Evolutionary conservation across 805 yeast species (phyloP).

Genomic region (Diddensiella transvaalensis): DNA sequence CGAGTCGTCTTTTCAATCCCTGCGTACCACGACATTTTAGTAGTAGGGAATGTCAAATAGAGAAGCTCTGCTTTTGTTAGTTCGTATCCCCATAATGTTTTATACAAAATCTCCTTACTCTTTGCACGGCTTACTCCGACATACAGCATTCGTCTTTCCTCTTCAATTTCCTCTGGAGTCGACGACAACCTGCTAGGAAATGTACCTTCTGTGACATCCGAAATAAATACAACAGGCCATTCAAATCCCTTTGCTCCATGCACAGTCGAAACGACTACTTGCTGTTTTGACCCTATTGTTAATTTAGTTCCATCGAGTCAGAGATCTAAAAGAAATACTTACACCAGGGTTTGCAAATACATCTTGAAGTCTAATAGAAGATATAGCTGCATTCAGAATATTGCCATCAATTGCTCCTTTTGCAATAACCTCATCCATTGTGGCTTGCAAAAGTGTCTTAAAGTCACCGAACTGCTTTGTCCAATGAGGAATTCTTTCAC

Average conservation of each 20-base stretch:
- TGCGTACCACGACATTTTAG: too few relatives aligned
- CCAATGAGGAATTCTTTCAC: not conserved
- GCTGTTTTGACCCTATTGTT: too few relatives aligned
- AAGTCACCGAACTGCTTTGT: not conserved
- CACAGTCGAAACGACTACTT: constrained; percentile 63
- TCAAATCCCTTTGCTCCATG: constrained; percentile 94
- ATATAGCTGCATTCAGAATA: not conserved
- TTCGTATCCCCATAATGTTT: too few relatives aligned
- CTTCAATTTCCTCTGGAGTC: constrained; percentile 10
- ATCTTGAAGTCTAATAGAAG: constrained; percentile 4
- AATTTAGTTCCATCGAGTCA: too few relatives aligned
- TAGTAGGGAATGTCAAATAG: not conserved
- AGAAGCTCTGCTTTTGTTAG: not conserved
- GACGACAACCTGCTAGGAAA: constrained; percentile 14
- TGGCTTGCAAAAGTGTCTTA: not conserved
- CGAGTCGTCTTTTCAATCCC: too few relatives aligned
- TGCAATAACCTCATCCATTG: not conserved
- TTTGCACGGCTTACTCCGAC: constrained; percentile 31
- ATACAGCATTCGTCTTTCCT: constrained; percentile 26
- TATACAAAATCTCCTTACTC: not conserved
- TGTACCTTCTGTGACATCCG: constrained; percentile 11
- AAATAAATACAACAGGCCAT: constrained; percentile 80
- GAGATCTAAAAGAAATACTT: too few relatives aligned
- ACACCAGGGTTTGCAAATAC: constrained; percentile 1
- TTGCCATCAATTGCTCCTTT: not conserved